phyloP scores from a whole-genome alignment of 495 filamentous ascomycete species.

The Penicillium canariense region DNA sequence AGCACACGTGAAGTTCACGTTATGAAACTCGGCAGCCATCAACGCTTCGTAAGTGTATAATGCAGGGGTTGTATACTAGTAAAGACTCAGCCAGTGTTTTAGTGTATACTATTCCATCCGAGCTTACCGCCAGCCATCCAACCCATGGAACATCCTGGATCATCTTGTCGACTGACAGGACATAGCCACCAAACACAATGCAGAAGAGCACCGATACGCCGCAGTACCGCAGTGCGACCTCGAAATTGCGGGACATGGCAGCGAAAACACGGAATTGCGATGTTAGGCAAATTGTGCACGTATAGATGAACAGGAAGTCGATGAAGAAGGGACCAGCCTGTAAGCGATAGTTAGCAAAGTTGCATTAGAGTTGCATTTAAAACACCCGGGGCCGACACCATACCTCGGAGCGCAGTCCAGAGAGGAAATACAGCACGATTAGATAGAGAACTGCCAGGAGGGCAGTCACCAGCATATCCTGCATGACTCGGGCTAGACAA shows the following conservation, averaged over 20 bases:
- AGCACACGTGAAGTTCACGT: slow-evolving; percentile 43
- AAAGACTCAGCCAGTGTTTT: not conserved
- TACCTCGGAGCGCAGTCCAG: slow-evolving; percentile 48
- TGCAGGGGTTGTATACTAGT: slow-evolving; percentile 60
- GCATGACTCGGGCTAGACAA: slow-evolving; percentile 66
- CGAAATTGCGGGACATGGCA: slow-evolving; percentile 39
- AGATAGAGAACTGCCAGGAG: slow-evolving; percentile 65
- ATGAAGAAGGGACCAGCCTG: slow-evolving; percentile 53
- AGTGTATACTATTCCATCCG: not conserved
- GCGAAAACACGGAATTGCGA: slow-evolving; percentile 46
- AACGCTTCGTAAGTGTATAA: slow-evolving; percentile 66
- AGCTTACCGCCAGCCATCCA: slow-evolving; percentile 36
- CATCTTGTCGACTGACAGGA: slow-evolving; percentile 36
- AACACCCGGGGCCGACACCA: not conserved
- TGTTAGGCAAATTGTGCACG: slow-evolving; percentile 52
- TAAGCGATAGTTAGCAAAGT: not conserved
- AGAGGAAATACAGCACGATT: slow-evolving; percentile 67
- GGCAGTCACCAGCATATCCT: slow-evolving; percentile 64
- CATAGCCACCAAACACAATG: slow-evolving; percentile 40
- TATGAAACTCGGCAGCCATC: slow-evolving; percentile 56
- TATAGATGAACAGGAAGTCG: slow-evolving; percentile 52
- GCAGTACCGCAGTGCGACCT: slow-evolving; percentile 37
- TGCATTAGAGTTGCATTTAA: too few relatives aligned
- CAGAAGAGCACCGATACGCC: slow-evolving; percentile 35
- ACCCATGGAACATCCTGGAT: slow-evolving; percentile 40